phyloP scores from a whole-genome alignment of 306 rosid genomes.

The Rosa persica region DNA sequence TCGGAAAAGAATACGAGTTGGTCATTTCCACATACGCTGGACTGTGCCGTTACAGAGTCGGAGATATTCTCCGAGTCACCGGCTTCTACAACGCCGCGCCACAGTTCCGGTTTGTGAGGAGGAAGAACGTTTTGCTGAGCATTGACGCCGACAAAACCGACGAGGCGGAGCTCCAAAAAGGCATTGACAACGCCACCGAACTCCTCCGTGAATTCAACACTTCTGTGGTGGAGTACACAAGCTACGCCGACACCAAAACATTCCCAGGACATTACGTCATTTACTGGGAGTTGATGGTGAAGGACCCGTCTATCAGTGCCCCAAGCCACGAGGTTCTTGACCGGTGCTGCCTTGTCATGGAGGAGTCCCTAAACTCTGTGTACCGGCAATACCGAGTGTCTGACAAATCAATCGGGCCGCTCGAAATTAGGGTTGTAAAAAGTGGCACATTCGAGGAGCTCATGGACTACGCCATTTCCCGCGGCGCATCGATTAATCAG shows the following conservation, averaged over 20 bases:
- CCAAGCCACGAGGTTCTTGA: slow-evolving; percentile 48
- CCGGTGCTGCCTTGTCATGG: slow-evolving; percentile 73
- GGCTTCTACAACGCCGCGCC: slow-evolving; percentile 74
- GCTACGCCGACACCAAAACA: slow-evolving; percentile 59
- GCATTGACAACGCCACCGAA: slow-evolving; percentile 50
- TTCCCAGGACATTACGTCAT: slow-evolving; percentile 95
- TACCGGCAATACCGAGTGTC: slow-evolving; percentile 85
- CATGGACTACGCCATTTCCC: slow-evolving; percentile 90
- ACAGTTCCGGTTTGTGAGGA: slow-evolving; percentile 63
- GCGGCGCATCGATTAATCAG: slow-evolving; percentile 92
- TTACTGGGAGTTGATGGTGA: slow-evolving; percentile 76
- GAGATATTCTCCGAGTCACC: slow-evolving; percentile 78
- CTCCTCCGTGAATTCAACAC: slow-evolving; percentile 56
- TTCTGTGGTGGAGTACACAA: slow-evolving; percentile 76
- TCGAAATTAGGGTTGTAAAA: slow-evolving; percentile 84
- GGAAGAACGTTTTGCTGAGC: slow-evolving; percentile 82
- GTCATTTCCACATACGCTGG: slow-evolving; percentile 80
- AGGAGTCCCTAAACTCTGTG: slow-evolving; percentile 77
- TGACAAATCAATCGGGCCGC: slow-evolving; percentile 81
- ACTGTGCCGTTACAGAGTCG: slow-evolving; percentile 77
- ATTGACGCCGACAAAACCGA: slow-evolving; percentile 84
- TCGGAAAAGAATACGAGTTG: slow-evolving; percentile 74
- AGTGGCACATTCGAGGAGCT: slow-evolving; percentile 90
- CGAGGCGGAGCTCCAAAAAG: slow-evolving; percentile 79
- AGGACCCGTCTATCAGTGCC: slow-evolving; percentile 40